Evolutionary conservation across 208 protist species (phyloP).

Genomic region (Leishmania mexicana): DNA sequence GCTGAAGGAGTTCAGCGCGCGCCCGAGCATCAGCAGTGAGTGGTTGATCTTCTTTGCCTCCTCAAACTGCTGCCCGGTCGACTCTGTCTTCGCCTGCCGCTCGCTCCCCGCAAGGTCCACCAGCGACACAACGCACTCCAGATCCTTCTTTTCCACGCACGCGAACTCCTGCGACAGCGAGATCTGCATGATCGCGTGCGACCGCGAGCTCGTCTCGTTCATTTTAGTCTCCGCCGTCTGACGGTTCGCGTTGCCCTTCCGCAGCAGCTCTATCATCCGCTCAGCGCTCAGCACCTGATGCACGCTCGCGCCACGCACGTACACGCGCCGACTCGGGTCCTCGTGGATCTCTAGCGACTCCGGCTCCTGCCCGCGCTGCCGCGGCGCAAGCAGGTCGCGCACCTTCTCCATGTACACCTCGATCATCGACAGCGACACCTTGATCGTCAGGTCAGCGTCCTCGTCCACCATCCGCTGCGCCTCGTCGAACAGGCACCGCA

Average conservation of each 20-base stretch:
- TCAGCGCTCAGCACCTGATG: slow-evolving; percentile 76
- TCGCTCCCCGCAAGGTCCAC: slow-evolving; percentile 87
- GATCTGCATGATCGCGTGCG: slow-evolving; percentile 90
- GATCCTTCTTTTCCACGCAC: slow-evolving; percentile 47
- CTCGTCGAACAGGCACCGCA: slow-evolving; percentile 47
- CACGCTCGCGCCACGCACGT: slow-evolving; percentile 63
- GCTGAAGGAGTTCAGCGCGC: slow-evolving; percentile 85
- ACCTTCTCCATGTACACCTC: slow-evolving; percentile 86
- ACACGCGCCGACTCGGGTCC: slow-evolving; percentile 59
- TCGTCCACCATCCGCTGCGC: slow-evolving; percentile 50
- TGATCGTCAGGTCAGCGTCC: slow-evolving; percentile 52
- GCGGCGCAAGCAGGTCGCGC: slow-evolving; percentile 68
- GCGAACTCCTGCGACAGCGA: slow-evolving; percentile 64
- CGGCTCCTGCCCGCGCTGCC: slow-evolving; percentile 71
- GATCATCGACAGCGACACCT: slow-evolving; percentile 79
- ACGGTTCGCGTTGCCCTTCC: slow-evolving; percentile 65
- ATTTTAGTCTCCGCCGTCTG: slow-evolving; percentile 82
- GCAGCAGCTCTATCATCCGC: slow-evolving; percentile 68
- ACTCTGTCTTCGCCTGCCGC: slow-evolving; percentile 84
- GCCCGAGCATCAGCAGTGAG: slow-evolving; percentile 85
- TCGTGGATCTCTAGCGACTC: slow-evolving; percentile 76
- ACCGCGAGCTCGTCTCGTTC: slow-evolving; percentile 90
- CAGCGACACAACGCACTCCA: slow-evolving; percentile 69
- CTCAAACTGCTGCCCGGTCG: slow-evolving; percentile 76
- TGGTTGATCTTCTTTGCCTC: slow-evolving; percentile 93